Base-by-base conservation (phyloP, 495 filamentous ascomycete genomes). In the Penicillium argentinense region DNA sequence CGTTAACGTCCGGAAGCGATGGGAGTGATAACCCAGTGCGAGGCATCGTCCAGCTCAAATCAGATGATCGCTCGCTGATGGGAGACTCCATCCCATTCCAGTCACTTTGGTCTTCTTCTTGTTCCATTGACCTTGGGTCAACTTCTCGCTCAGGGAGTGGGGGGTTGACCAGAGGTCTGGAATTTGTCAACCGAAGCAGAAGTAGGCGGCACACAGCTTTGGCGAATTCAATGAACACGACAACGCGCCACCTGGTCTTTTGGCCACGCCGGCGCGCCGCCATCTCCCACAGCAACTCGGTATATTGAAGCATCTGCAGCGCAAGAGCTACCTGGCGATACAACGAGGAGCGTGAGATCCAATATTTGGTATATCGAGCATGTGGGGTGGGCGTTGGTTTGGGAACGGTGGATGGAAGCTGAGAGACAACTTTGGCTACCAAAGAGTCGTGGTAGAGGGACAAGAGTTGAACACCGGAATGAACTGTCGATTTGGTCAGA, bases 391-490 rank as follows among this genome's bases (percentile, higher is more conserved):
- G 85, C 33, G 78, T 69, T 37, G 66, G 72, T 27, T 66, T 55
- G 50, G 69, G 62, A 62, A 65, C 64, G 49, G 53, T 66, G 34
- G 52, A 68, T 56, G 76, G 60, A 59, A 77, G 53, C 68, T 63
- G 53, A 64, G 68, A 72, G 44, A 80, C 54, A 18, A 86, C 83
- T 54, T 81, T 77, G 39, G 83, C 79, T 18, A 98, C 88, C 29
- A 98, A 82, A 27, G 85, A 81, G 66, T 97, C 91, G 75, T 97
- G 91, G 69, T 97, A 97, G 47, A 97, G 78, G 9, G 92, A 91
- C 45, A 98, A 79, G 9, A 98, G 77, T 58, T 95, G 89, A 24
- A 97, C 85, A 45, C 82, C 81, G 29, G 85, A 89, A 57, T 98
- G 91, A 14, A 97, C 78, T 81, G 33, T 11, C 53, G 29, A 50